Evolutionary conservation across 192 early-diverging fungal species (phyloP).

Genomic region (Coemansia sp.): DNA sequence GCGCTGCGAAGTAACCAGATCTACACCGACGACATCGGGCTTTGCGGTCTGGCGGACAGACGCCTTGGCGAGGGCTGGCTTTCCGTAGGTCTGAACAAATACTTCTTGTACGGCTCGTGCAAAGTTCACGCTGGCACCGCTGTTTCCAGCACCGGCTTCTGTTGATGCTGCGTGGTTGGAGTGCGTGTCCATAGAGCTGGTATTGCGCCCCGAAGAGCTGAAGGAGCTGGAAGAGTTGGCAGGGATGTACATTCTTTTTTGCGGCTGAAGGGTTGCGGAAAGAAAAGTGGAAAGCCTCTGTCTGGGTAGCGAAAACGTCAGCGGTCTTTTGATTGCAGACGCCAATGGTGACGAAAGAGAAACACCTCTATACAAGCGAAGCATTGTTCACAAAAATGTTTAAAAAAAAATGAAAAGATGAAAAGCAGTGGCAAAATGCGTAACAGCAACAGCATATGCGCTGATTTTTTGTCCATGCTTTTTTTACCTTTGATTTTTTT

Average conservation of each 20-base stretch:
- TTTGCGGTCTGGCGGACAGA: conserved; percentile 10
- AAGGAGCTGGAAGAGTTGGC: not conserved
- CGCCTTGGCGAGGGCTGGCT: conserved; percentile 15
- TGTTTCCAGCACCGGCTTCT: conserved; percentile 18
- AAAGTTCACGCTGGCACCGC: conserved; percentile 32
- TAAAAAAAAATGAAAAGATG: not conserved
- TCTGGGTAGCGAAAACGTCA: not conserved
- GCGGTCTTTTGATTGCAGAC: not conserved
- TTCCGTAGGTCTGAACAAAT: conserved; percentile 36
- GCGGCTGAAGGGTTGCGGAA: not conserved
- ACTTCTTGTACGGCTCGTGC: conserved; percentile 14
- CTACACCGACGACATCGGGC: conserved; percentile 26
- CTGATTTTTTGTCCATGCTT: too few species aligned
- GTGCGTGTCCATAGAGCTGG: not conserved
- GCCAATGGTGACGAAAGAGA: not conserved
- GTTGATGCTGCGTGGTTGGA: not conserved
- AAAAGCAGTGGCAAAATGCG: too few species aligned
- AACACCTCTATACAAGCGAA: too few species aligned
- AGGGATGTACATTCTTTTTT: not conserved
- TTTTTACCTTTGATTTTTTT: not conserved
- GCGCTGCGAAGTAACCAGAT: conserved; percentile 48
- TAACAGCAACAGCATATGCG: too few species aligned
- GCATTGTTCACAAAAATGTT: too few species aligned
- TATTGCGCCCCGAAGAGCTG: not conserved
- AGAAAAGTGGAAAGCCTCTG: not conserved